Percentiles rank a stretch among this genome's conserved stretches.
Conservation (phyloP, 1,284 basidiomycete genomes). For the Apiotrichum laibachii region DNA sequence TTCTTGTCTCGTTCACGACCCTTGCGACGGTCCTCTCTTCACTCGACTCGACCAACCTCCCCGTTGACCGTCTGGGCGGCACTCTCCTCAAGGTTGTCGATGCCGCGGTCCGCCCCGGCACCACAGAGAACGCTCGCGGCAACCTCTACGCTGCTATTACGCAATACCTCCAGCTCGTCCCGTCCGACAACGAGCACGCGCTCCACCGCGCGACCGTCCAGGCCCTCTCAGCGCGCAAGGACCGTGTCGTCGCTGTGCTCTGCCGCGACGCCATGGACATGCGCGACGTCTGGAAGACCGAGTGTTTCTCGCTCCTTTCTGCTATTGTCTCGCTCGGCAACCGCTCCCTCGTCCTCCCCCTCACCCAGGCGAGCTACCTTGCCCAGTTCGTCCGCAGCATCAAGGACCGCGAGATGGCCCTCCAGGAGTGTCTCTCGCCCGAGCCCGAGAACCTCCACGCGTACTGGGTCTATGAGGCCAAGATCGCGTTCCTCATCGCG, state of each 20-base stretch:
- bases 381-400: constrained; percentile 77
- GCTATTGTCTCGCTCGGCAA: constrained; percentile 61
- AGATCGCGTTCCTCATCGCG: constrained; percentile 81
- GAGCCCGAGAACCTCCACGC: constrained; percentile 90
- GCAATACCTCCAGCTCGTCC: constrained; percentile 75
- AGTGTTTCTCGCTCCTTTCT: constrained; percentile 60
- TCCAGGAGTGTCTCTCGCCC: constrained; percentile 77
- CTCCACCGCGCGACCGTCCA: constrained; percentile 64
- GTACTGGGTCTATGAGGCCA: constrained; percentile 91
- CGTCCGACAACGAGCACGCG: constrained; percentile 15
- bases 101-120: constrained; percentile 71
- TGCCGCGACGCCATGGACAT: constrained; percentile 91
- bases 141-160: constrained; percentile 90
- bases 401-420: constrained; percentile 75
- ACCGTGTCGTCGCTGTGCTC: constrained; percentile 72
- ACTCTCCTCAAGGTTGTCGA: constrained; percentile 76
- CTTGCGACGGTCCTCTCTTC: constrained; percentile 64
- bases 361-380: constrained; percentile 75
- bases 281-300: constrained; percentile 93
- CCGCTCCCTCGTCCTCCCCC: constrained; percentile 56
- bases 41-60: constrained; percentile 64
- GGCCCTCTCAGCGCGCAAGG: constrained; percentile 58
- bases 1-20: constrained; percentile 78
- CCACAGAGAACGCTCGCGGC: constrained; percentile 85
- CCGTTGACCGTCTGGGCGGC: constrained; percentile 72